Evolutionary conservation across 176 grass and related monocot species (phyloP), one percentile per base, ranked within the genome.

Genomic region (Carex scoparia): DNA sequence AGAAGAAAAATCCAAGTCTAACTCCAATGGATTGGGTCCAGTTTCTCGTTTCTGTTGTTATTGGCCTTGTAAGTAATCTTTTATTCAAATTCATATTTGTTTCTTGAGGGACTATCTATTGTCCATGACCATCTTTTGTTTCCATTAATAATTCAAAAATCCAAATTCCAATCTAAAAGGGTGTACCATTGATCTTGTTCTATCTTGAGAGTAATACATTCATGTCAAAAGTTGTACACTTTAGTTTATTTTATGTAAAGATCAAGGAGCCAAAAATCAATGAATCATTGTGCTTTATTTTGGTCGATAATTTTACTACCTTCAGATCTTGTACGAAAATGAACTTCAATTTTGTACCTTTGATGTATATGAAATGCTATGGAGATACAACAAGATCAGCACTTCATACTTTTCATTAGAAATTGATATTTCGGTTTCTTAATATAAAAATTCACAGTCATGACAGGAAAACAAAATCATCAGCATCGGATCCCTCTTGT

Each of bases 1-100:
- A 98, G 90, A 98, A 98, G 93, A 98, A 95, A 90, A 98, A 94
- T 32, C 95, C 95, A 37, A 95, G 91, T 84, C 88, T 98, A 65
- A 98, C 95, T 68, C 95, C 93, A 82, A 98, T 98, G 96, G 93
- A 98, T 74, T 98, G 93, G 96, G 93, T 95, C 64, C 91, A 92
- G 18, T 98, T 98, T 79, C 84, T 98, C 83, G 86, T 94, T 92
- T 98, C 93, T 56, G 90, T 95, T 93, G 86, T 91, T 65, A 95
- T 98, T 90, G 96, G 96, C 31, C 96, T 98, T 85, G 96, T 95
- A 98, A 92, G 96, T 92, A 84, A 46, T 69, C 6, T 64, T 64
- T 68, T 18, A 40, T 68, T 49, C 7, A 31, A 7, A 31, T 69
- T 35, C 7, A 0, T 79, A 33, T 15, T 16, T 74, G n/a, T 51